A percentile compares a stretch with the other conserved stretches of the same genome.
phyloP scores from a whole-genome alignment of 2,329 filamentous ascomycete genomes.

The Arthrobotrys conoides region DNA sequence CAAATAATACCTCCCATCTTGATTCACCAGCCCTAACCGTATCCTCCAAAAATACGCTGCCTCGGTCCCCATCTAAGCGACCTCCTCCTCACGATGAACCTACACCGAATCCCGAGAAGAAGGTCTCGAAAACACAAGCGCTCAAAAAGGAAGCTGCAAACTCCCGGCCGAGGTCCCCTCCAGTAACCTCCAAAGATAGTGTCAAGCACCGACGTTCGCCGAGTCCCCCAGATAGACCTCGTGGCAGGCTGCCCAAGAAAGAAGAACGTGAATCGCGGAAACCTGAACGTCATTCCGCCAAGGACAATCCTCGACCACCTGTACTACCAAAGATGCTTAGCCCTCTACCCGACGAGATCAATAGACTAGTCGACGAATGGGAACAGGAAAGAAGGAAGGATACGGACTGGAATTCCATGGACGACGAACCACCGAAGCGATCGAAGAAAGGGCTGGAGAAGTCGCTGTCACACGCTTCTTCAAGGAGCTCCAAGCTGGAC shows the following conservation, averaged over 20 bases:
- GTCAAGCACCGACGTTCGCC: conserved; percentile 41
- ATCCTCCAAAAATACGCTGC: conserved; percentile 17
- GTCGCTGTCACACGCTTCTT: conserved; percentile 5
- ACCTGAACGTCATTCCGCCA: conserved; percentile 26
- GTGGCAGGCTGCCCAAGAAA: conserved; percentile 31
- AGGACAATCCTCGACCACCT: conserved; percentile 16
- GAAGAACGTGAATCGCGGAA: conserved; percentile 42
- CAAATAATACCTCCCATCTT: conserved; percentile 24
- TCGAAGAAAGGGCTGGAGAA: conserved; percentile 31
- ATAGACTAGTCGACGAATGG: conserved; percentile 51
- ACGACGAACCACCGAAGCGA: conserved; percentile 39
- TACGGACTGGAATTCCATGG: conserved; percentile 30
- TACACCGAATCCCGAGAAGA: conserved; percentile 15
- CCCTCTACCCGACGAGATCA: conserved; percentile 54
- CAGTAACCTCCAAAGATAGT: conserved; percentile 32
- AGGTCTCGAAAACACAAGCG: conserved; percentile 13
- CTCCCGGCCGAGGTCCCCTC: conserved; percentile 41
- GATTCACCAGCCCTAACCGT: conserved; percentile 14
- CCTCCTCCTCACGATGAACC: conserved; percentile 26
- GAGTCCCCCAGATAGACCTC: conserved; percentile 40
- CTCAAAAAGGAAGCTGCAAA: conserved; percentile 32
- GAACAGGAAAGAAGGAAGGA: conserved; percentile 44
- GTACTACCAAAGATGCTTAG: conserved; percentile 52
- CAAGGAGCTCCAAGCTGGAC: conserved; percentile 13
- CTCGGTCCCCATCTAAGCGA: conserved; percentile 46